A percentile compares a stretch with the other conserved stretches of the same genome.
Evolutionary conservation across 805 yeast genomes (phyloP).

Genomic region (Yarrowia alimentaria): DNA sequence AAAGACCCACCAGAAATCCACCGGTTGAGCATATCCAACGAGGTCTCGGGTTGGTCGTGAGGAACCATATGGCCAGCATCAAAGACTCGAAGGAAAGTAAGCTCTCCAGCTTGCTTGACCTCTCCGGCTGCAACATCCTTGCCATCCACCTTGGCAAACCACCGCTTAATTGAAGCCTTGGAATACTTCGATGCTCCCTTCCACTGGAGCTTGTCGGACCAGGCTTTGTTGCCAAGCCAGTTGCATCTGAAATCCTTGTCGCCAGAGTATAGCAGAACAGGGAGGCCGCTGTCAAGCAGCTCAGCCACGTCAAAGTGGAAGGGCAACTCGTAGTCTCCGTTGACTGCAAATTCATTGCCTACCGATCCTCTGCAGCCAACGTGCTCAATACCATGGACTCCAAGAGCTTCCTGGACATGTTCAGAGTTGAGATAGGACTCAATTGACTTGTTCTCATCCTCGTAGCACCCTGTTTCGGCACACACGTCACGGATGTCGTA

Average conservation of each 20-base stretch:
- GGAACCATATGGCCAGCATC: constrained; percentile 98
- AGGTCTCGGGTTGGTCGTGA: constrained; percentile 76
- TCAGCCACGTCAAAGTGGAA: constrained; percentile 70
- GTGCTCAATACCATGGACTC: constrained; percentile 69
- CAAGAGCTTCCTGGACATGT: constrained; percentile 73
- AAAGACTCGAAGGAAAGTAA: constrained; percentile 79
- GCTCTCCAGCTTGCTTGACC: constrained; percentile 65
- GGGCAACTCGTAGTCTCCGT: constrained; percentile 93
- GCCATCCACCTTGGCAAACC: constrained; percentile 42
- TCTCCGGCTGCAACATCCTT: constrained; percentile 55
- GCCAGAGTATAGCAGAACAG: constrained; percentile 90
- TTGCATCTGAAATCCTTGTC: constrained; percentile 95
- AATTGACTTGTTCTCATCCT: constrained; percentile 59
- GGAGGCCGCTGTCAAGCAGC: constrained; percentile 67
- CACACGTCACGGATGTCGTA: constrained; percentile 60
- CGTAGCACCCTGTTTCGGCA: constrained; percentile 55
- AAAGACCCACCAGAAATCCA: constrained; percentile 58
- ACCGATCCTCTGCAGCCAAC: constrained; percentile 57
- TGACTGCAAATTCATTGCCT: constrained; percentile 73
- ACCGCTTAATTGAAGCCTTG: constrained; percentile 40
- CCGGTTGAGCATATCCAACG: constrained; percentile 78
- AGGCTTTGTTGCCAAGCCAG: constrained; percentile 91
- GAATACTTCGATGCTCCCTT: constrained; percentile 54
- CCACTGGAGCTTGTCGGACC: constrained; percentile 78
- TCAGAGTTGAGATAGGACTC: constrained; percentile 72